Percentiles rank a stretch among this genome's conserved stretches.
These are phyloP conservation scores for Alternaria ethzedia DNA, from an alignment of 2,329 filamentous ascomycete species.

Conservation along the genomic window DNA sequence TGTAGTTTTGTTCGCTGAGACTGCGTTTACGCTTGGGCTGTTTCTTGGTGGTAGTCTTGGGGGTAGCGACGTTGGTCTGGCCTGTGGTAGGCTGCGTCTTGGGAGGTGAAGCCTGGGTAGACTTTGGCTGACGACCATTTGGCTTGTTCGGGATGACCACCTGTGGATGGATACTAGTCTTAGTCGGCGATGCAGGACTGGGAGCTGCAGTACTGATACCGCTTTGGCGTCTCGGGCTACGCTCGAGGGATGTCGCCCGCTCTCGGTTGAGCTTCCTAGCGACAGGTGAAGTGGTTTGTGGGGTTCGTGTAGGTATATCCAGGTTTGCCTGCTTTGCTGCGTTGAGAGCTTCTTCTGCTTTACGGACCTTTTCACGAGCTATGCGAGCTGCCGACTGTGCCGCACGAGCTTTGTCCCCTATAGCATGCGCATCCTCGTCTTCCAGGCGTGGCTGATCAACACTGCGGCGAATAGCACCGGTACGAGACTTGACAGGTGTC, in stretches of 20 bases:
- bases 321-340: not conserved
- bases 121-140: not conserved
- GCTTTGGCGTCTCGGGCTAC: slow-evolving; percentile 10
- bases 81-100: not conserved
- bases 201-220: slow-evolving; percentile 4
- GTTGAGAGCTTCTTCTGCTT: not conserved
- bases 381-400: not conserved
- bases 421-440: not conserved
- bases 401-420: not conserved
- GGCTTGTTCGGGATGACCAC: not conserved
- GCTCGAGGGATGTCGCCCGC: slow-evolving; percentile 1
- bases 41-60: not conserved
- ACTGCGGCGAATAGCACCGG: not conserved
- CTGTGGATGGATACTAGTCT: not conserved
- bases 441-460: not conserved
- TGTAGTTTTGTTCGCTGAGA: not conserved
- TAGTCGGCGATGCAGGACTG: not conserved
- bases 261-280: not conserved
- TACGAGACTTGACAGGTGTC: slow-evolving; percentile 14
- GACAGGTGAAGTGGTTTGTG: not conserved
- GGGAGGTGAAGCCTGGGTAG: too few species aligned
- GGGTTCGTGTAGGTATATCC: not conserved
- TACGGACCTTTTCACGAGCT: not conserved
- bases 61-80: not conserved
- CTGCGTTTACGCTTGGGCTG: slow-evolving; percentile 7